These are phyloP conservation scores for Verticillium isaacii DNA, from an alignment of 2,329 filamentous ascomycete species.

Conservation along the genomic window DNA sequence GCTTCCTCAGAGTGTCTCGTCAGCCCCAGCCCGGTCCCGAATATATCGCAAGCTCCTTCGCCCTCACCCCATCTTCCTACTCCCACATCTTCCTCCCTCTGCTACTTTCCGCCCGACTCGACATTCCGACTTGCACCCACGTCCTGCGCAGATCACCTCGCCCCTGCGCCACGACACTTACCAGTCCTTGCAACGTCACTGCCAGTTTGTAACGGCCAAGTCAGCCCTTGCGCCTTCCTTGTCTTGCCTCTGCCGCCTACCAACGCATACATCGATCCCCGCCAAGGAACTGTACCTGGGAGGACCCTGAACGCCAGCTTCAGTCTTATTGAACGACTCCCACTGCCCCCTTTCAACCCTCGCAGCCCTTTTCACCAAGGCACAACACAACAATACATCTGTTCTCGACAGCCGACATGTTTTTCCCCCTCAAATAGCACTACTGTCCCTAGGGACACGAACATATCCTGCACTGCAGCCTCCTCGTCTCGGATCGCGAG, in stretches of 20 bases:
- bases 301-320: slow-evolving; percentile 2
- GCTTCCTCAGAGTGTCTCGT: not conserved
- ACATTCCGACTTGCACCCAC: not conserved
- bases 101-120: not conserved
- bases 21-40: not conserved
- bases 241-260: not conserved
- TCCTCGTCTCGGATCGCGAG: not conserved
- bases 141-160: not conserved
- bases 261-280: not conserved
- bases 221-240: not conserved
- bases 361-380: not conserved
- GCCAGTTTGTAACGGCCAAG: not conserved
- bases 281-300: not conserved
- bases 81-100: not conserved
- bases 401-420: slow-evolving; percentile 18
- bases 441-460: slow-evolving; percentile 41
- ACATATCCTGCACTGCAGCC: not conserved
- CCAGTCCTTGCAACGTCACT: not conserved
- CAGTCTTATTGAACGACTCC: not conserved
- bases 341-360: not conserved
- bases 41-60: not conserved
- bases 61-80: not conserved
- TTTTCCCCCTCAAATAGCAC: slow-evolving; percentile 27
- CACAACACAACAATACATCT: not conserved
- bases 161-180: not conserved